These are phyloP conservation scores for Gastrolobium villosum DNA, from an alignment of 306 rosid genomes.

Conservation along the genomic window DNA sequence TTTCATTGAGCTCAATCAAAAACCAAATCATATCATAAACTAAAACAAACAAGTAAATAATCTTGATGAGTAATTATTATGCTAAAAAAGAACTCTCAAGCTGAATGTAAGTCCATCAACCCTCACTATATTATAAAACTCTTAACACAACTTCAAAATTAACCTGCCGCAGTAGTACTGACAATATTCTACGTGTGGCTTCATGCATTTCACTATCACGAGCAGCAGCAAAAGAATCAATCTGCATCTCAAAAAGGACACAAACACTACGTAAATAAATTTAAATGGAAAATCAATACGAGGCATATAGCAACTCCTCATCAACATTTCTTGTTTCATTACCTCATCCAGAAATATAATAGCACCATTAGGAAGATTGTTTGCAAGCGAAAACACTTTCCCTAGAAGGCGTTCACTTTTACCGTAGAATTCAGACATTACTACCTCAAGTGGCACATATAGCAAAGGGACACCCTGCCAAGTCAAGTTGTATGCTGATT, in stretches of 20 bases:
- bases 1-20: conserved; percentile 2
- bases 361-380: conserved; percentile 79
- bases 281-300: conserved; percentile 13
- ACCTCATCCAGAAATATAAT: conserved; percentile 94
- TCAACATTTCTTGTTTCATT: conserved; percentile 40
- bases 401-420: conserved; percentile 92
- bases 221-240: conserved; percentile 85
- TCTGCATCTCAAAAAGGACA: conserved; percentile 51
- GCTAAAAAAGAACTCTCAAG: conserved; percentile 10
- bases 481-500: conserved; percentile 38
- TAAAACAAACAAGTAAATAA: conserved; percentile 4
- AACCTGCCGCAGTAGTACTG: conserved; percentile 66
- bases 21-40: conserved; percentile 24
- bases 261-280: conserved; percentile 23
- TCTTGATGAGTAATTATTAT: conserved; percentile 14
- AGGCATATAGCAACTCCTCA: conserved; percentile 10
- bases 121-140: background rate
- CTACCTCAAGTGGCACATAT: conserved; percentile 88
- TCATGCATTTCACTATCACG: conserved; percentile 92
- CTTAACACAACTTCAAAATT: conserved; percentile 31
- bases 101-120: conserved; percentile 16
- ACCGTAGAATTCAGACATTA: conserved; percentile 89
- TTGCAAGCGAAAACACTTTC: conserved; percentile 83
- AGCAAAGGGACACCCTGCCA: conserved; percentile 87
- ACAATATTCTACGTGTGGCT: conserved; percentile 88